Evolutionary conservation across 2,329 filamentous ascomycete genomes (phyloP), one percentile per base, ranked within the genome.

Genomic region (Sporothrix globosa): DNA sequence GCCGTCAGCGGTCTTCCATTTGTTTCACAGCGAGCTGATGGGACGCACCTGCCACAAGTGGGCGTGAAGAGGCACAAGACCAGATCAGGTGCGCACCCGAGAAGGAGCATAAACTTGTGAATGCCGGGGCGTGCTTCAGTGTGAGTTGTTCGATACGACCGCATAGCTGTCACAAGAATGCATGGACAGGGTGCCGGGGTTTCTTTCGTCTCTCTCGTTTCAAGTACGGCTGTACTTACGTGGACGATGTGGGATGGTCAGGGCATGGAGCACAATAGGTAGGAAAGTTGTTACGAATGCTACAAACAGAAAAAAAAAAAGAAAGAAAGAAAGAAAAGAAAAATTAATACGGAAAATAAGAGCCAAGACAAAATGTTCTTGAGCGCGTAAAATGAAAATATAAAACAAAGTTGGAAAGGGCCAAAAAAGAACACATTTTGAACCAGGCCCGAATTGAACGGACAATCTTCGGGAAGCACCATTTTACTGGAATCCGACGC

Each of bases 391-490:
- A 44, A 17, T 14, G 34, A 52, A 58, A 56, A 39, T 13, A 17
- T 44, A 44, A 52, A 52, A 56, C 24, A 56, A 46, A n/a, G 21
- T 7, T 17, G 14, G 4, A 10, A 11, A 21, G 67, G 60, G n/a
- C 11, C 4, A 17, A 67, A 61, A 53, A 60, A 24, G 44, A 52
- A 53, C 7, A 9, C 24, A 2, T 53, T 39, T 53, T 71, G 70
- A 71, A 63, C 70, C 67, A 69, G 70, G 61, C 70, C 70, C 67
- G 70, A 71, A 71, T 71, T 60, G 70, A 71, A 71, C 67, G 70
- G 70, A 71, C 53, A 67, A 71, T 71, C 70, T 71, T 71, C 70
- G 68, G 70, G 70, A 71, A 65, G 24, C 66, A 56, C 66, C 66
- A 71, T 65, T 67, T 58, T 66, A 60, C 70, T 71, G 70, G 70